Evolutionary conservation across 257 asterid species (phyloP).

Genomic region (Forsythia viridissima): DNA sequence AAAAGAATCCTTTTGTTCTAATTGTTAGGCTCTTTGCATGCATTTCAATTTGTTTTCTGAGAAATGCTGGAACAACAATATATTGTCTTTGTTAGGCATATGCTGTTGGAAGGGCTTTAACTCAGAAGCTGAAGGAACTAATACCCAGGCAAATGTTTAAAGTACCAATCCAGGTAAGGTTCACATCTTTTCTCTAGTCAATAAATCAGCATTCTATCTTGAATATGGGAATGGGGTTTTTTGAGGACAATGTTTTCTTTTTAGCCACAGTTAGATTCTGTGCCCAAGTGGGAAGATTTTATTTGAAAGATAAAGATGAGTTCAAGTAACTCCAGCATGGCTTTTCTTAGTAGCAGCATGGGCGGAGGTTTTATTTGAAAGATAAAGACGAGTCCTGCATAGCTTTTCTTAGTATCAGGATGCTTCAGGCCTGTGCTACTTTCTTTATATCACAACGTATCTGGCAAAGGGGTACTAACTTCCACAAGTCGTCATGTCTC

Average conservation of each 20-base stretch:
- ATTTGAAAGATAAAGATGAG: background rate
- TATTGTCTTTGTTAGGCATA: constrained; percentile 65
- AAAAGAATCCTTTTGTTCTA: background rate
- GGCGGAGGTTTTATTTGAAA: background rate
- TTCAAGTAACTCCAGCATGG: too few species aligned
- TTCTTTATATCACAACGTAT: background rate
- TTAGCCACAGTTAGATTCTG: background rate
- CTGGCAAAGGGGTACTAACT: background rate
- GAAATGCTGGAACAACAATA: background rate
- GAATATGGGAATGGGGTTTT: background rate
- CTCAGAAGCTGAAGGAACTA: constrained; percentile 91
- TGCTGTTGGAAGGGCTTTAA: constrained; percentile 95
- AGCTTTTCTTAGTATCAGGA: background rate
- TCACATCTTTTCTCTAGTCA: background rate
- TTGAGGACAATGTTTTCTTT: background rate
- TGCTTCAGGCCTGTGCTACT: background rate
- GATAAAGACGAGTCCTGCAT: background rate
- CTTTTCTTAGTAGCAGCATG: too few species aligned
- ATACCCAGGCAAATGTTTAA: constrained; percentile 99
- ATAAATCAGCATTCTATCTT: background rate
- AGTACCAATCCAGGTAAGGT: constrained; percentile 92
- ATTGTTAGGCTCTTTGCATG: background rate
- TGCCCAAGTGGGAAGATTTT: background rate
- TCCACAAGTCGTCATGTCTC: background rate
- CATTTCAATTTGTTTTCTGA: constrained; percentile 1